These are phyloP conservation scores for Aspergillus incahuasiensis DNA, from an alignment of 495 filamentous ascomycete species.

Conservation along the genomic window DNA sequence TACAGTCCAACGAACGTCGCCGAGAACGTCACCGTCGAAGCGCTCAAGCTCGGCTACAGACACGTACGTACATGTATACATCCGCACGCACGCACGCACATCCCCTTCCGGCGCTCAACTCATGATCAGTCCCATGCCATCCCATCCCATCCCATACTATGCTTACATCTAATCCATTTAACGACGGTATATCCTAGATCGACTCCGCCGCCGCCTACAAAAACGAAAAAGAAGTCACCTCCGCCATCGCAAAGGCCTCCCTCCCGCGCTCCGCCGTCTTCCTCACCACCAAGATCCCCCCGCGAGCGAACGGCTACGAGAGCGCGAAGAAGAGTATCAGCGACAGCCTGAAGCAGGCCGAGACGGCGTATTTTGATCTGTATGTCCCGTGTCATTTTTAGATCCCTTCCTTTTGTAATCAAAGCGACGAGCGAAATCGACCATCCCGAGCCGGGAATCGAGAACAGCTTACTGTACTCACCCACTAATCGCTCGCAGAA, in stretches of 20 bases:
- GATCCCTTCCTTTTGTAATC: too few relatives aligned
- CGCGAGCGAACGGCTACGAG: constrained; percentile 44
- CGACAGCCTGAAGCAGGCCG: constrained; percentile 38
- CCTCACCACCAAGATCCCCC: constrained; percentile 54
- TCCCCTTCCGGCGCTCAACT: too few relatives aligned
- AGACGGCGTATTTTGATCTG: constrained; percentile 54
- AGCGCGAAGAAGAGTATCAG: constrained; percentile 46
- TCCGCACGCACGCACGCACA: too few relatives aligned
- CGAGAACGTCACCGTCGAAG: constrained; percentile 2
- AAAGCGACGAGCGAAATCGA: too few relatives aligned
- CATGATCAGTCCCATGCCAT: not conserved
- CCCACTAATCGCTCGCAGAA: too few relatives aligned
- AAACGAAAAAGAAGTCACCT: constrained; percentile 49
- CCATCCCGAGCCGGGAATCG: too few relatives aligned
- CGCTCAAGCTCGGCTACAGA: constrained; percentile 1
- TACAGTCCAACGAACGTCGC: not conserved
- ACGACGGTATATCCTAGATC: too few relatives aligned
- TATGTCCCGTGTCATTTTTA: constrained; percentile 28
- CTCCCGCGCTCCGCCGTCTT: constrained; percentile 48
- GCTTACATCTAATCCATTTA: too few relatives aligned
- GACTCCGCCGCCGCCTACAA: constrained; percentile 52
- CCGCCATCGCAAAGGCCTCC: constrained; percentile 41
- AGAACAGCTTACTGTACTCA: too few relatives aligned
- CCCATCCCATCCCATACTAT: not conserved
- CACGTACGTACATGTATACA: not conserved